Conservation (phyloP, 495 filamentous ascomycete species). For the Neurospora sp. region DNA sequence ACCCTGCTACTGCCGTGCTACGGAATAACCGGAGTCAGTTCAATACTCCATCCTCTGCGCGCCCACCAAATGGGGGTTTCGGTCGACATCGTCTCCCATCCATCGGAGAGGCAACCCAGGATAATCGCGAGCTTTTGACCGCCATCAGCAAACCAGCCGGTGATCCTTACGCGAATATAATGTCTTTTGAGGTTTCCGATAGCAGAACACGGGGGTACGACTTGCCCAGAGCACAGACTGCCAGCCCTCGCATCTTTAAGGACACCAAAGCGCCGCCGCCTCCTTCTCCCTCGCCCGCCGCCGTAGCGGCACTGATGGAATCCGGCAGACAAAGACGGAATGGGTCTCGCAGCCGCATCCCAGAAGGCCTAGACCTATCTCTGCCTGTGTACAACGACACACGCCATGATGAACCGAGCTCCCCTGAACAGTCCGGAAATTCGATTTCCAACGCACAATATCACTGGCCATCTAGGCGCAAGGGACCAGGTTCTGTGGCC, state of each 20-base stretch:
- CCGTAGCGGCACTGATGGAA: slow-evolving; percentile 42
- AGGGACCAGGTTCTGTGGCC: slow-evolving; percentile 36
- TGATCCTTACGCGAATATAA: slow-evolving; percentile 14
- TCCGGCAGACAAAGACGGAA: slow-evolving; percentile 43
- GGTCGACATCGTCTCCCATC: slow-evolving; percentile 65
- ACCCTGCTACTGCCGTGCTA: slow-evolving; percentile 56
- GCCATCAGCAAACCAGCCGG: slow-evolving; percentile 8
- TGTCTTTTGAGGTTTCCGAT: slow-evolving; percentile 7
- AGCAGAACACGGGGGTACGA: slow-evolving; percentile 10
- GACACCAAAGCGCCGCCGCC: slow-evolving; percentile 31
- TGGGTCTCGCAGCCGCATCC: slow-evolving; percentile 71
- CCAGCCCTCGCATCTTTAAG: slow-evolving; percentile 41
- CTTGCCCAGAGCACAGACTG: slow-evolving; percentile 31
- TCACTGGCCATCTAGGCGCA: slow-evolving; percentile 38
- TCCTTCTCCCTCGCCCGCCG: slow-evolving; percentile 40
- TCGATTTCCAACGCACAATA: slow-evolving; percentile 28
- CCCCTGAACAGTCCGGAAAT: slow-evolving; percentile 38
- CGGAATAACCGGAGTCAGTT: slow-evolving; percentile 46
- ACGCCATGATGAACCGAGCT: slow-evolving; percentile 39
- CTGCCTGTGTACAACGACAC: slow-evolving; percentile 49
- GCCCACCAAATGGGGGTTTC: slow-evolving; percentile 56
- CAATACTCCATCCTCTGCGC: slow-evolving; percentile 61
- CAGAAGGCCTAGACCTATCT: slow-evolving; percentile 68
- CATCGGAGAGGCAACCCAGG: slow-evolving; percentile 61
- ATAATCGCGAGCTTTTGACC: slow-evolving; percentile 23